Evolutionary conservation across 345 rosid species (phyloP), one percentile per base, ranked within the genome.

Genomic region (Euphorbia peplus): DNA sequence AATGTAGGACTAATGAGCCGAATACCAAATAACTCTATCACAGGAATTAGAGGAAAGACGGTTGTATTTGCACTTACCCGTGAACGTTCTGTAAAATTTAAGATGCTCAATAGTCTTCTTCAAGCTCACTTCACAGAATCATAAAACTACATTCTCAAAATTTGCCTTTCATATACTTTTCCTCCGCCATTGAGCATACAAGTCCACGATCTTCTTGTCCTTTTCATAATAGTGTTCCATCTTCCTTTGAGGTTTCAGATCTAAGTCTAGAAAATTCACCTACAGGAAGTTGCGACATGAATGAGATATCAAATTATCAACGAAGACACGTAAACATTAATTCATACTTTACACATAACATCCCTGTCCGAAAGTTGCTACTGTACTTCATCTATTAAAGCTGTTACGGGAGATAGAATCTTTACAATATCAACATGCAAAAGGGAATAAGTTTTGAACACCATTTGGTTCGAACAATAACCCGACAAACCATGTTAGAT

Each of bases 201-300:
- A 73, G 58, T 69, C 75, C 64, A 80, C 67, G 67, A 89, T 83
- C 84, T 85, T 84, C 78, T 85, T 77, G 78, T 89, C 96, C 51
- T 82, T 60, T 72, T 80, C 71, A 73, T 83, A 89, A 71, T 91
- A 85, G 66, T 80, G 55, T 53, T 83, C 93, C 86, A 91, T 85
- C 79, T 89, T 91, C 83, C 75, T 83, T 58, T 89, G 29, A 60
- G 89, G 96, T 79, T 85, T 91, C 88, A 91, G 46, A 77, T 89
- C 91, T 78, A 91, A 68, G 78, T 95, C 96, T 75, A 95, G 85
- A 77, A 95, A 91, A 66, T 73, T 77, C 22, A 73, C 95, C 99
- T 95, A 73, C 6, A 25, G 55, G 70, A 59, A 67, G 61, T 70
- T 51, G 60, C 57, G 73, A 58, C 35, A 44, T 63, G 29, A 35